Base-by-base conservation (phyloP, 768 basidiomycete genomes). In the Mrakia gelida region DNA sequence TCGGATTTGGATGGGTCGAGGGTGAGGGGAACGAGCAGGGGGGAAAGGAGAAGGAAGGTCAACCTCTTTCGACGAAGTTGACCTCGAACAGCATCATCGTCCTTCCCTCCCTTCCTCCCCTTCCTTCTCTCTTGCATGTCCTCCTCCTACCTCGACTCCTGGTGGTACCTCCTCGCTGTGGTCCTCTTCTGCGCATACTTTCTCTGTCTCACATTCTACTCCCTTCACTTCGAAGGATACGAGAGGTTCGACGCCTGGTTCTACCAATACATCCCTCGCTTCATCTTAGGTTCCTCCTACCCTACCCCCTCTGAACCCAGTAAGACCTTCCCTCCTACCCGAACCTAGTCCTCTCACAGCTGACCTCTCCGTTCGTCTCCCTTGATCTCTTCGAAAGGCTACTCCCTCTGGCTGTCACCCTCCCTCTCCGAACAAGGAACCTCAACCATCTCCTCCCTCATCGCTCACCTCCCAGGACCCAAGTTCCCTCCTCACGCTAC, bases 331-430 rank as follows among this genome's bases (percentile, higher is more conserved):
- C 0, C 10, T 26, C 65, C 3, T 38, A 5, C 3, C 38, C 38
- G 15, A 18, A 41, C 43, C 34, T 30, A 13, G 38, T 45, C 18
- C 15, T 10, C 67, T 70, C 1, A n/a, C 10, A 38, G 21, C 67
- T 70, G 65, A 67, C 34, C 15, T n/a, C 16, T 71, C 43, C 45
- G 1, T 49, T 13, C 4, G 30, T 54, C 23, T 5, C 62, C 6
- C 13, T 28, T 26, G 5, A 8, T 38, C 38, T 38, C 4, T 38
- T 13, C 7, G 11, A 45, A 45, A 75, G 75, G n/a, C 75, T 78
- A 78, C 45, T 78, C 77, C 26, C 70, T 78, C 21, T 78, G 77
- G 77, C 73, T 78, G 23, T 49, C 62, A 10, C 71, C 77, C 0
- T 41, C 77, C 21, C 16, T 28, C 6, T 18, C 30, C 28, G 43